A percentile compares a stretch with the other conserved stretches of the same genome.
phyloP scores from a whole-genome alignment of 1,284 basidiomycete species.

The Sporisorium scitamineum region DNA sequence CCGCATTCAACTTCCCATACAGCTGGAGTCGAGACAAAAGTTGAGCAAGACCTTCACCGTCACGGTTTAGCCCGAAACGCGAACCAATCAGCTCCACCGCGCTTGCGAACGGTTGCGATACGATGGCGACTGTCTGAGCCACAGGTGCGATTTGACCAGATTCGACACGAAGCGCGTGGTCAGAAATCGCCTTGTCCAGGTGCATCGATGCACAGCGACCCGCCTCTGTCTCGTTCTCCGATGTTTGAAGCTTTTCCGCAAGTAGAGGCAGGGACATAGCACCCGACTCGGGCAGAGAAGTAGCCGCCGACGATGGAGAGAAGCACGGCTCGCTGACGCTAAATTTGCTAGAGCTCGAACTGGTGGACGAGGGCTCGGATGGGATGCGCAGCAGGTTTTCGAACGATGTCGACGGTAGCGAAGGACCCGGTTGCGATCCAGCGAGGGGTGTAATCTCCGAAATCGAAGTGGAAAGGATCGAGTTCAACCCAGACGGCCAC shows the following conservation, averaged over 20 bases:
- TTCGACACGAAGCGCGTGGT: background rate
- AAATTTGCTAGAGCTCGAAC: conserved; percentile 6
- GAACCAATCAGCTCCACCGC: conserved; percentile 18
- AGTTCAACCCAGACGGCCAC: background rate
- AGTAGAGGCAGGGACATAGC: background rate
- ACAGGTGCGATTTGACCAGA: background rate
- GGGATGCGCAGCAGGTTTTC: conserved; percentile 23
- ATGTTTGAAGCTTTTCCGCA: background rate
- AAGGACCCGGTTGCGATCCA: background rate
- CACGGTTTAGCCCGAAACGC: conserved; percentile 11
- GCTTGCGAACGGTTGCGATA: conserved; percentile 23
- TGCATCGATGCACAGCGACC: conserved; percentile 4
- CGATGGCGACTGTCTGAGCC: conserved; percentile 9
- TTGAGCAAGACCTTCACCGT: conserved; percentile 2
- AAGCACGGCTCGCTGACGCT: background rate
- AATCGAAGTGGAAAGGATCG: conserved; percentile 5
- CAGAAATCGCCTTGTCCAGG: conserved; percentile 17
- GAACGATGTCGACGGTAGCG: conserved; percentile 7
- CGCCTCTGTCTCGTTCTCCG: background rate
- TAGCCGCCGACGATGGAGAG: background rate
- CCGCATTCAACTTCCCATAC: background rate
- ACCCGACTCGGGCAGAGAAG: background rate
- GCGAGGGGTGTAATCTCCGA: background rate
- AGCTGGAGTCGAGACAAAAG: conserved; percentile 35
- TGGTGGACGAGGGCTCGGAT: conserved; percentile 1